A percentile compares a stretch with the other conserved stretches of the same genome.
Conservation (phyloP, 1,284 basidiomycete genomes). For the Ceratobasidium sp. region DNA sequence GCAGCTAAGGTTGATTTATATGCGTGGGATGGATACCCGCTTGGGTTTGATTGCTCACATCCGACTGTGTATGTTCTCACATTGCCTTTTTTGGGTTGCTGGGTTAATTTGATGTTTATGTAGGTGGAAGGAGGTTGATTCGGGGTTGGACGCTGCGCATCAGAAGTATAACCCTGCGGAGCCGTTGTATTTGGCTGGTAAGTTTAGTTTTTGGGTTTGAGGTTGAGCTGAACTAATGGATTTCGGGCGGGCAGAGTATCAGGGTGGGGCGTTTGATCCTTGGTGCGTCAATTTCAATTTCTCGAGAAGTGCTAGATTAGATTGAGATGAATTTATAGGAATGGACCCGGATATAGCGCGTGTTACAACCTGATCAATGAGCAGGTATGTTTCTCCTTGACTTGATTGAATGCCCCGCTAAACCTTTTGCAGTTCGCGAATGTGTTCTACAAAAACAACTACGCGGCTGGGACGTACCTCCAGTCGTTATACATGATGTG, state of each 20-base stretch:
- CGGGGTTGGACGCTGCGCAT: constrained; percentile 33
- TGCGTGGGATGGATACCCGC: constrained; percentile 43
- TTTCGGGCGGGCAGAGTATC: constrained; percentile 15
- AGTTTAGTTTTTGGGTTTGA: not conserved
- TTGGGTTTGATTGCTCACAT: constrained; percentile 38
- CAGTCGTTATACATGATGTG: constrained; percentile 60
- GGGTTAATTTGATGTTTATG: too few relatives aligned
- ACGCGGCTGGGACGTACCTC: constrained; percentile 59
- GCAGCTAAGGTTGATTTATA: constrained; percentile 44
- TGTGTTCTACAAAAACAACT: constrained; percentile 57
- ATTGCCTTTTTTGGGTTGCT: too few relatives aligned
- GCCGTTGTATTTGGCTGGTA: constrained; percentile 40
- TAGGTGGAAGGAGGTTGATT: constrained; percentile 42
- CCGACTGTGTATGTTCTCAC: not conserved
- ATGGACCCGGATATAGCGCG: constrained; percentile 30
- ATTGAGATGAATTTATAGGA: constrained; percentile 54
- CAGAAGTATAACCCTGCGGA: constrained; percentile 36
- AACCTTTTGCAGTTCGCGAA: constrained; percentile 24
- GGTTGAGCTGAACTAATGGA: not conserved
- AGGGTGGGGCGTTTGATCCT: constrained; percentile 44
- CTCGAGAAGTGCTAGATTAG: constrained; percentile 3
- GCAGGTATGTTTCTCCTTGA: not conserved
- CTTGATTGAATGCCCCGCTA: too few relatives aligned
- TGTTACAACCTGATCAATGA: constrained; percentile 42
- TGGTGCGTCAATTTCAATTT: constrained; percentile 23